Percentiles rank a stretch among this genome's conserved stretches.
These are phyloP conservation scores for Prunella vulgaris DNA, from an alignment of 257 asterid genomes.

Conservation along the genomic window DNA sequence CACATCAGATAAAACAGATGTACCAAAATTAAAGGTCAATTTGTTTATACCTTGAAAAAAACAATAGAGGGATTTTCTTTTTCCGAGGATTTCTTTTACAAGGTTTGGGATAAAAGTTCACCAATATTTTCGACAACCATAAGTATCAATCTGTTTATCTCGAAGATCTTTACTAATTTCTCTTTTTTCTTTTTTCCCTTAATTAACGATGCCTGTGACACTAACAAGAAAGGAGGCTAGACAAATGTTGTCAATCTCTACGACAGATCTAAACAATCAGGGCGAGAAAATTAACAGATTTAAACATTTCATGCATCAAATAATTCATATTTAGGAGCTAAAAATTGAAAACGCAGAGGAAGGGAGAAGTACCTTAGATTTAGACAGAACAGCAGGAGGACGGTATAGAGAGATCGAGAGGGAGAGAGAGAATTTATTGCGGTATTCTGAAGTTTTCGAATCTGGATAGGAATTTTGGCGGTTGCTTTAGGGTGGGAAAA, in stretches of 20 bases:
- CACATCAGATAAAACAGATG: background rate
- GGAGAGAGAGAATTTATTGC: constrained; percentile 28
- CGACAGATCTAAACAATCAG: constrained; percentile 25
- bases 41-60: background rate
- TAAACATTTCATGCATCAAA: background rate
- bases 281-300: background rate
- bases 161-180: too few species aligned
- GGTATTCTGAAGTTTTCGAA: constrained; percentile 37
- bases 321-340: background rate
- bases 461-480: constrained; percentile 41
- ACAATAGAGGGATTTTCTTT: too few species aligned
- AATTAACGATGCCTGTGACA: background rate
- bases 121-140: too few species aligned
- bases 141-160: too few species aligned
- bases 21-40: too few species aligned
- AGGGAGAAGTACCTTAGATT: constrained; percentile 17
- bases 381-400: background rate
- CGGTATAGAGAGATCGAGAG: background rate
- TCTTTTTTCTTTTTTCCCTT: background rate
- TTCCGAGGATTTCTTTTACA: background rate
- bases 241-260: background rate
- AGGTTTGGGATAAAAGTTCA: background rate
- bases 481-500: constrained; percentile 41
- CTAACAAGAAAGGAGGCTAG: background rate
- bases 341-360: background rate